Conservation (phyloP, 225 moss, liverwort and hornwort species). For the Sphagnum contortum region DNA sequence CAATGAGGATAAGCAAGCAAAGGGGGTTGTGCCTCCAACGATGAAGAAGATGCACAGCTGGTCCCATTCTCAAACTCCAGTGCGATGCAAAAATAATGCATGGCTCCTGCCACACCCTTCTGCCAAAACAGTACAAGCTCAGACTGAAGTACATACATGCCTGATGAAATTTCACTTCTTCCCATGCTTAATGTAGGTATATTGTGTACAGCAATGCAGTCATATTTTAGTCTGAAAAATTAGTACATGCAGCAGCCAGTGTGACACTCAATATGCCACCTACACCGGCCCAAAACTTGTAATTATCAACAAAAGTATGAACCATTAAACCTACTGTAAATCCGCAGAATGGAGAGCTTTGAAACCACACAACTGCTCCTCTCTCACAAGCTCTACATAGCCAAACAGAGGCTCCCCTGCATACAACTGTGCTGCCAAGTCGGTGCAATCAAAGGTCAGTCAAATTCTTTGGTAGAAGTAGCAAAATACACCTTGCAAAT, state of each 20-base stretch:
- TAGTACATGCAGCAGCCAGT: no score
- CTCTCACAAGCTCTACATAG: conserved; percentile 64
- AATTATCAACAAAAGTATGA: conserved; percentile 3
- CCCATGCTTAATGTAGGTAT: no score
- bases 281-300: not conserved
- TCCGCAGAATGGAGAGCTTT: conserved; percentile 42
- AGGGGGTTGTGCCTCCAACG: conserved; percentile 77
- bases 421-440: conserved; percentile 71
- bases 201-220: no score
- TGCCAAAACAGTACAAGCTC: conserved; percentile 22
- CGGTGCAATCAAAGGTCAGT: conserved; percentile 8
- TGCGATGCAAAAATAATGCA: conserved; percentile 90
- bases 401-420: conserved; percentile 91
- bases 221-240: no score
- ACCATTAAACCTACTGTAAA: conserved; percentile 45
- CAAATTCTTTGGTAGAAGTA: no score
- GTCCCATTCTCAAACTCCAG: conserved; percentile 74
- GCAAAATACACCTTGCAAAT: no score
- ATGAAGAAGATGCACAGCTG: conserved; percentile 66
- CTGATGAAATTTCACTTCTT: no score
- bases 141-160: conserved; percentile 3
- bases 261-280: no score
- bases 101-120: conserved; percentile 82
- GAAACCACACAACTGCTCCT: conserved; percentile 55
- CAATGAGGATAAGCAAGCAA: conserved; percentile 66